These are phyloP conservation scores for Starmerella vaccinii DNA, from an alignment of 805 yeast species.

Conservation along the genomic window DNA sequence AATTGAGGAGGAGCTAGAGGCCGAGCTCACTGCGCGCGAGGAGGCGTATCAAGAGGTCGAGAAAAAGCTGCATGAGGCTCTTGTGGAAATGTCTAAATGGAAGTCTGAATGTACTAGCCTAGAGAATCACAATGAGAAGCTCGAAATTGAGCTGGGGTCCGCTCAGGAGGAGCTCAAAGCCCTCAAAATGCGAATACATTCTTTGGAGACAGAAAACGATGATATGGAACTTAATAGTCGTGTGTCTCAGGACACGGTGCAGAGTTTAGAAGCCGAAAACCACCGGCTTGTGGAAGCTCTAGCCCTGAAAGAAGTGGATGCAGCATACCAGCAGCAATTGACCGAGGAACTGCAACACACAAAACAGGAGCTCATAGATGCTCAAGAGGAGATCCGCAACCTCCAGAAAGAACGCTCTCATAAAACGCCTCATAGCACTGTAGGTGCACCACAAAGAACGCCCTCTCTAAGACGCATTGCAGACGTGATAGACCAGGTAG, in stretches of 20 bases:
- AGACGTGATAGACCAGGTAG: not conserved
- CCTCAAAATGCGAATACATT: conserved; percentile 29
- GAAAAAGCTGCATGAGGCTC: conserved; percentile 26
- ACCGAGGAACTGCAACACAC: conserved; percentile 28
- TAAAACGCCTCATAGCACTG: not conserved
- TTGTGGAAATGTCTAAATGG: conserved; percentile 25
- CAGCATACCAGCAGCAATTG: conserved; percentile 22
- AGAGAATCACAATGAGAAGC: not conserved
- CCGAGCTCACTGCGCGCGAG: conserved; percentile 34
- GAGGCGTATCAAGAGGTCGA: conserved; percentile 24
- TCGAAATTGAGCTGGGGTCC: not conserved
- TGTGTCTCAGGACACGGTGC: conserved; percentile 25
- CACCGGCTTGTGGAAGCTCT: conserved; percentile 33
- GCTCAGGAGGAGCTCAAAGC: not conserved
- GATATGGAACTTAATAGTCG: conserved; percentile 36
- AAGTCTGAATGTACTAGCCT: conserved; percentile 10
- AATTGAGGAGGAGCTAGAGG: conserved; percentile 38
- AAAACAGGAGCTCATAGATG: conserved; percentile 30
- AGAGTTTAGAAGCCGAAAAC: conserved; percentile 31
- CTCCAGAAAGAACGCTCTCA: conserved; percentile 13
- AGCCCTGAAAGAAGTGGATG: conserved; percentile 35
- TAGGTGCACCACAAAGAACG: not conserved
- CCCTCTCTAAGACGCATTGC: not conserved
- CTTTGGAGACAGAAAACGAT: conserved; percentile 38
- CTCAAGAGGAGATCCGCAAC: conserved; percentile 29